These are phyloP conservation scores for Penicillium psychrofluorescens DNA, from an alignment of 495 filamentous ascomycete species.

Conservation along the genomic window DNA sequence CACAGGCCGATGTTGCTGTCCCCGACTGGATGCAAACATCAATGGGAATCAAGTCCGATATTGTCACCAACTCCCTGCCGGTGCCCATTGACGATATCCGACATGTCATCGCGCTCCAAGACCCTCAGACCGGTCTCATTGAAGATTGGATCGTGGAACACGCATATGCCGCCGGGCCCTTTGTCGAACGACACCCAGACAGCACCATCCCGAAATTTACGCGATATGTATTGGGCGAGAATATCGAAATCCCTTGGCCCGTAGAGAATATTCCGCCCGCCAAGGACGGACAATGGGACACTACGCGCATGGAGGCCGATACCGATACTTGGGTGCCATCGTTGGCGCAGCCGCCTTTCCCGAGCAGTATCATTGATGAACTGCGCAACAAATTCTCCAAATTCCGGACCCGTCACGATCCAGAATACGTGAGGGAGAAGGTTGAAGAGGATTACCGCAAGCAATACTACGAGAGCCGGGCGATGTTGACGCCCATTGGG, in stretches of 20 bases:
- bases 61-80: slow-evolving; percentile 39
- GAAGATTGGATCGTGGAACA: slow-evolving; percentile 71
- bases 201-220: slow-evolving; percentile 30
- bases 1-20: slow-evolving; percentile 49
- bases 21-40: slow-evolving; percentile 45
- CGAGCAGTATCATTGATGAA: slow-evolving; percentile 73
- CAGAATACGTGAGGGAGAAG: slow-evolving; percentile 47
- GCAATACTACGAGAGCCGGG: slow-evolving; percentile 46
- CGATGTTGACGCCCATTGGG: slow-evolving; percentile 39
- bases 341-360: slow-evolving; percentile 70
- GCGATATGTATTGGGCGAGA: slow-evolving; percentile 34
- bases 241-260: slow-evolving; percentile 71
- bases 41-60: slow-evolving; percentile 30
- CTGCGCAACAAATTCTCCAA: slow-evolving; percentile 76
- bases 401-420: slow-evolving; percentile 76
- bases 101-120: slow-evolving; percentile 67
- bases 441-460: slow-evolving; percentile 50
- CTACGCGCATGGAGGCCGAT: slow-evolving; percentile 68
- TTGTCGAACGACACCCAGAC: slow-evolving; percentile 23
- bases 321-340: slow-evolving; percentile 67
- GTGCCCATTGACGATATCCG: slow-evolving; percentile 64
- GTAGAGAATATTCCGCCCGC: slow-evolving; percentile 25
- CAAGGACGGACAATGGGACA: slow-evolving; percentile 58
- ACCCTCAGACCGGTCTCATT: slow-evolving; percentile 52
- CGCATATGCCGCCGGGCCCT: slow-evolving; percentile 36